Percentiles rank a stretch among this genome's conserved stretches.
Conservation (phyloP, 805 yeast species). For the Candida ovalis region DNA sequence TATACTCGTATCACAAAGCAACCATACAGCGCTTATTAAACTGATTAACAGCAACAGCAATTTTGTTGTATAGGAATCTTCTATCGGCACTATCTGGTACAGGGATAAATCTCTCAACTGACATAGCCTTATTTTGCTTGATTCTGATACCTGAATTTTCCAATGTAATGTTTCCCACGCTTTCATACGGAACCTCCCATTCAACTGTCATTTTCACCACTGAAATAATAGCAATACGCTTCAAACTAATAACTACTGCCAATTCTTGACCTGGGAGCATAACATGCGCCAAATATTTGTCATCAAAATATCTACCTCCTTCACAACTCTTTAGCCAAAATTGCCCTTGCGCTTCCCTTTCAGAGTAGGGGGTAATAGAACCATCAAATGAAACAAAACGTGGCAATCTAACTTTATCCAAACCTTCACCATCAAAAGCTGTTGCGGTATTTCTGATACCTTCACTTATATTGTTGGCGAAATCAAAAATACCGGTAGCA, state of each 20-base stretch:
- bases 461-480: constrained; percentile 89
- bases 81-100: constrained; percentile 64
- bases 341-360: constrained; percentile 91
- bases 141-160: constrained; percentile 79
- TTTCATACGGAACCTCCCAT: constrained; percentile 69
- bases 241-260: constrained; percentile 72
- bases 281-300: constrained; percentile 81
- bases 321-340: constrained; percentile 81
- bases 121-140: constrained; percentile 40
- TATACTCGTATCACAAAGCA: constrained; percentile 21
- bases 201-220: constrained; percentile 55
- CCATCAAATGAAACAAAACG: constrained; percentile 69
- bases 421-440: constrained; percentile 73
- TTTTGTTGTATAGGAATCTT: constrained; percentile 61
- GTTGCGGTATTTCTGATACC: constrained; percentile 93
- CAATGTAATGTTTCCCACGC: constrained; percentile 65
- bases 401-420: constrained; percentile 80
- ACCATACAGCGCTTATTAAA: constrained; percentile 53
- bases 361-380: constrained; percentile 68
- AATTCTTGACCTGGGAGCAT: constrained; percentile 76
- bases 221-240: constrained; percentile 62
- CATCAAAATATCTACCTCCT: constrained; percentile 73
- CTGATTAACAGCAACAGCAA: constrained; percentile 77
- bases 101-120: constrained; percentile 62
- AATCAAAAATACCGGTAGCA: constrained; percentile 89